Conservation (phyloP, 2,329 filamentous ascomycete species). For the Coniochaeta sp. region DNA sequence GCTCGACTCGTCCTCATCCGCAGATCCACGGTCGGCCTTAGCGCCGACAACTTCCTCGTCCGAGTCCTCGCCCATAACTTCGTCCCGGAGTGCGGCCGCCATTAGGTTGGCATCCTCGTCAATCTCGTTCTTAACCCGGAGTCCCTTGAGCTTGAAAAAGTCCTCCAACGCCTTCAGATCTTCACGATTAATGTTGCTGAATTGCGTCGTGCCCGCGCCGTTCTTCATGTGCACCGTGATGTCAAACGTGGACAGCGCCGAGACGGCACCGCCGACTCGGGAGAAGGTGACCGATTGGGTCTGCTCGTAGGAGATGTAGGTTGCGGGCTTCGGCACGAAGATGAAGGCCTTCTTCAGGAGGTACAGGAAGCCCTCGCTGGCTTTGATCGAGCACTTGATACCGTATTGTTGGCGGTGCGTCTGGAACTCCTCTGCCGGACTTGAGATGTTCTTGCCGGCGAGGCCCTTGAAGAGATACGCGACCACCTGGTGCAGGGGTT, state of each 20-base stretch:
- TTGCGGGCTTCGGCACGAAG: conserved; percentile 97
- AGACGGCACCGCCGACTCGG: conserved; percentile 87
- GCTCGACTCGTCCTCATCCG: conserved; percentile 93
- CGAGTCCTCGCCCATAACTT: conserved; percentile 73
- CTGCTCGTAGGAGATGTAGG: conserved; percentile 94
- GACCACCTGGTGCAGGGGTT: conserved; percentile 87
- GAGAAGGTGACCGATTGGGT: conserved; percentile 90
- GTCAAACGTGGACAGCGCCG: conserved; percentile 91
- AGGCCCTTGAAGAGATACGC: conserved; percentile 93
- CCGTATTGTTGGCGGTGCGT: conserved; percentile 91
- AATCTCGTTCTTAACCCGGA: conserved; percentile 98
- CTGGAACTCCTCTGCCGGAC: conserved; percentile 88
- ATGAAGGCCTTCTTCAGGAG: conserved; percentile 97
- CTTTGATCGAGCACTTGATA: conserved; percentile 99
- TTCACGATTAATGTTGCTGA: conserved; percentile 98
- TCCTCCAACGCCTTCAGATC: conserved; percentile 94
- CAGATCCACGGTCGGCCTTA: conserved; percentile 74
- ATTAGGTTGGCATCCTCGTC: conserved; percentile 81
- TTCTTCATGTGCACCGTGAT: conserved; percentile 89
- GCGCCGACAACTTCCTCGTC: conserved; percentile 72
- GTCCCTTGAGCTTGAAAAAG: conserved; percentile 93
- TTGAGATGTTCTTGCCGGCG: conserved; percentile 90
- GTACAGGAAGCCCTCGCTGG: conserved; percentile 94
- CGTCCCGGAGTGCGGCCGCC: conserved; percentile 74
- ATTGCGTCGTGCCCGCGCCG: conserved; percentile 83